phyloP scores from a whole-genome alignment of 495 filamentous ascomycete species.

The Tirmania nivea region DNA sequence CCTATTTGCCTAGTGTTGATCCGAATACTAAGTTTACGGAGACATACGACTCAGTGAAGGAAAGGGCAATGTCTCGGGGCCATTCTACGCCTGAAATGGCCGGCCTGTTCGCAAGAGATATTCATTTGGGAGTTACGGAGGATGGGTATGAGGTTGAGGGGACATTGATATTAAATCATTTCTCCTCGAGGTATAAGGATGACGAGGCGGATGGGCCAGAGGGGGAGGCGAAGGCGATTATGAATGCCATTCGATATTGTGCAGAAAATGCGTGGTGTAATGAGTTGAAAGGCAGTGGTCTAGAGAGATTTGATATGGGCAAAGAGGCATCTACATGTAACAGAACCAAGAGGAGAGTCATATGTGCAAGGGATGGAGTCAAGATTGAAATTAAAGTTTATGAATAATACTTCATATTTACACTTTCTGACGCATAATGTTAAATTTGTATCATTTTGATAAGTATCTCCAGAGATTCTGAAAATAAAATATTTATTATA shows the following conservation, averaged over 20 bases:
- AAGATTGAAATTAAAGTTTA: neutral
- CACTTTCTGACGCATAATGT: too few species aligned
- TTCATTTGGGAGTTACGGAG: conserved; percentile 1
- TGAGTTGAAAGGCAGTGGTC: neutral
- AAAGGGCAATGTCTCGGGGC: conserved; percentile 5
- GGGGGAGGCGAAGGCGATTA: conserved; percentile 6
- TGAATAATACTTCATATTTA: too few species aligned
- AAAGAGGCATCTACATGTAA: too few species aligned
- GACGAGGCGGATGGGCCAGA: conserved; percentile 10
- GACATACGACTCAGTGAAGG: conserved; percentile 6
- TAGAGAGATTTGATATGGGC: neutral
- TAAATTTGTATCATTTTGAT: too few species aligned
- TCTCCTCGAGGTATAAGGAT: conserved; percentile 13
- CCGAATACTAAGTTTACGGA: conserved; percentile 7
- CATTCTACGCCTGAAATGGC: conserved; percentile 18
- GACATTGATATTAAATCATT: conserved; percentile 12
- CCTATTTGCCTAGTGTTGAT: conserved; percentile 9
- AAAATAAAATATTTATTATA: too few species aligned
- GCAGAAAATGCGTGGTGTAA: conserved; percentile 8
- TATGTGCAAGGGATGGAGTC: conserved; percentile 13
- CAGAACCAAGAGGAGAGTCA: conserved; percentile 2
- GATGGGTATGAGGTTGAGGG: neutral
- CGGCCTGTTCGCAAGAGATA: conserved; percentile 9
- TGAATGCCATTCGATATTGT: conserved; percentile 6
- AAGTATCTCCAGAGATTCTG: too few species aligned